Conservation (phyloP, 140 eudicot genomes). For the Anethum foeniculum region DNA sequence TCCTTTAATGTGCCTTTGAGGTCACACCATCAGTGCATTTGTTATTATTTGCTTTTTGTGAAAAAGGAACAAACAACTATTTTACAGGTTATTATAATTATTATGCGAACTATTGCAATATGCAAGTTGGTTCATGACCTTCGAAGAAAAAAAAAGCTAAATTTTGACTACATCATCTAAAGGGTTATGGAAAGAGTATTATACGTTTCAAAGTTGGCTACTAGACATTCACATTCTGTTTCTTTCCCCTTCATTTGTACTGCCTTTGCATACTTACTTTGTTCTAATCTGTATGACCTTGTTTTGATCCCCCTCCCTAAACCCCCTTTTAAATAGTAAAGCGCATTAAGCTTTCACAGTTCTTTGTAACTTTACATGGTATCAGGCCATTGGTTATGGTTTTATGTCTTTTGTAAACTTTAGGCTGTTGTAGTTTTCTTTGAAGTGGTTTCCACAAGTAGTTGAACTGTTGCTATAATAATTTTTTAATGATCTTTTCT, state of each 20-base stretch:
- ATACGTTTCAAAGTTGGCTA: not conserved
- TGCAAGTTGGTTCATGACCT: not conserved
- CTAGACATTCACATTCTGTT: not conserved
- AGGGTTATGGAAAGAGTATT: not conserved
- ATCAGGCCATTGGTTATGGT: not conserved
- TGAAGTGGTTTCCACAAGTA: not conserved
- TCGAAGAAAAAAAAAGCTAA: not conserved
- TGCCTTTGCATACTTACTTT: not conserved
- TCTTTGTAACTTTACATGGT: not conserved
- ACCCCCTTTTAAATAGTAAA: not conserved
- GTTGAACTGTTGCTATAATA: slow-evolving; percentile 3
- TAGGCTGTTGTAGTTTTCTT: not conserved
- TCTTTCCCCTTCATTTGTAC: not conserved
- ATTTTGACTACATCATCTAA: not conserved
- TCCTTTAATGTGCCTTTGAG: not conserved
- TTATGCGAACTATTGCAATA: not conserved
- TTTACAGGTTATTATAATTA: not conserved
- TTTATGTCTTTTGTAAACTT: not conserved
- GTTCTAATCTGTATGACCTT: not conserved
- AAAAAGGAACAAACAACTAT: not conserved
- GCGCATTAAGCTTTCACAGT: not conserved
- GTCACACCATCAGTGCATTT: not conserved
- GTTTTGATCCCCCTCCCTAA: not conserved
- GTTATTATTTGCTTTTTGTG: not conserved
- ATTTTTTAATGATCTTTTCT: not conserved